phyloP scores from a whole-genome alignment of 2,329 filamentous ascomycete species.

The Calonectria hawksworthii region DNA sequence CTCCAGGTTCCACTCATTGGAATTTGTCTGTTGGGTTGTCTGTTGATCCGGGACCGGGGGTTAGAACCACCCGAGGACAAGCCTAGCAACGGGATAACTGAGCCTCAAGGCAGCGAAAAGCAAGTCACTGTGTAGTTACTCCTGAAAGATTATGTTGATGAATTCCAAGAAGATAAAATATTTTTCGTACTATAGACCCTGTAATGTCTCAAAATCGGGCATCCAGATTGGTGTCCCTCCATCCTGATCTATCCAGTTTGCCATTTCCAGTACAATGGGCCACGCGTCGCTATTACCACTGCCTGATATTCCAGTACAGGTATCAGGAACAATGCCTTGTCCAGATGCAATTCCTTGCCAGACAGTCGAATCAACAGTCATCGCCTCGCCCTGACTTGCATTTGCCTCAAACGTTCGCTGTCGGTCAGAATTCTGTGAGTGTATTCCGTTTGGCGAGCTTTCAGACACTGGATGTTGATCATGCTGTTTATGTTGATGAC shows the following conservation, averaged over 20 bases:
- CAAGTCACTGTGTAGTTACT: not conserved
- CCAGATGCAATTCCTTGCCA: not conserved
- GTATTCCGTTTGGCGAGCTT: not conserved
- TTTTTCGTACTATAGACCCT: not conserved
- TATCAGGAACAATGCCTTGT: not conserved
- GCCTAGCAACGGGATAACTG: not conserved
- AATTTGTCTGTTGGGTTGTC: conserved; percentile 10
- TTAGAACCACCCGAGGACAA: conserved; percentile 9
- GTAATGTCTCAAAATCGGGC: conserved; percentile 8
- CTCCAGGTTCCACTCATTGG: conserved; percentile 17
- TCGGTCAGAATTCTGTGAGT: not conserved
- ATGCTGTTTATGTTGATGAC: not conserved
- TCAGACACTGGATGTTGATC: not conserved
- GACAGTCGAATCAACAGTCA: too few species aligned
- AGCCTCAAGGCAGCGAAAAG: not conserved
- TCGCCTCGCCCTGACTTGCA: not conserved
- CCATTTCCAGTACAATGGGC: conserved; percentile 1
- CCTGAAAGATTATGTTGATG: not conserved
- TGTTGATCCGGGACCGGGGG: conserved; percentile 16
- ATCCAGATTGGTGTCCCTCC: not conserved
- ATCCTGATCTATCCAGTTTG: conserved; percentile 9
- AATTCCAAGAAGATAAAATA: not conserved
- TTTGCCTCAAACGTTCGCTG: not conserved
- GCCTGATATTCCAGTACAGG: not conserved
- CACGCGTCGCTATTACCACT: not conserved